phyloP scores from a whole-genome alignment of 768 basidiomycete genomes.

The Lyophyllum decastes region DNA sequence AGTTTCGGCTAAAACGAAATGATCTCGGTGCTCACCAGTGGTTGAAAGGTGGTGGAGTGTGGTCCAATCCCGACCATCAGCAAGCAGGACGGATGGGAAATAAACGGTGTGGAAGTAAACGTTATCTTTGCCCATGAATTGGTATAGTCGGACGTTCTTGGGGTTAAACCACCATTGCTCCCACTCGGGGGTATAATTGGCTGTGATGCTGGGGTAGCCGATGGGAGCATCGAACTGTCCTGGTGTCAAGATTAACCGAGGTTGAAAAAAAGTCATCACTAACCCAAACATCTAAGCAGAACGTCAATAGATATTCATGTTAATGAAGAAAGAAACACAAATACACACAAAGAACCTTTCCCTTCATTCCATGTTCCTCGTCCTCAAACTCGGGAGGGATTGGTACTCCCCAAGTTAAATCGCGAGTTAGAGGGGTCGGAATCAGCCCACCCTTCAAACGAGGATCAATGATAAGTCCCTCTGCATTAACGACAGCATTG shows the following conservation, averaged over 20 bases:
- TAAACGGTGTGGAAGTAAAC: conserved; percentile 98
- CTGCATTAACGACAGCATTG: conserved; percentile 86
- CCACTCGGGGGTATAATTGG: conserved; percentile 94
- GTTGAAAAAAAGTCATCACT: conserved; percentile 27
- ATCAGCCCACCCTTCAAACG: conserved; percentile 83
- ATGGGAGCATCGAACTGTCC: conserved; percentile 96
- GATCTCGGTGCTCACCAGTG: conserved; percentile 65
- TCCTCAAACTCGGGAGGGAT: conserved; percentile 63
- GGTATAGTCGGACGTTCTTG: conserved; percentile 86
- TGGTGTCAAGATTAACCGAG: conserved; percentile 12
- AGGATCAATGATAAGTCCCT: conserved; percentile 88
- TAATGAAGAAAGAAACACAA: conserved; percentile 31
- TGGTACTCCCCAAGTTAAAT: conserved; percentile 95
- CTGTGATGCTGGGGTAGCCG: conserved; percentile 97
- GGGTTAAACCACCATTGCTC: conserved; percentile 96
- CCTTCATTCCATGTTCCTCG: conserved; percentile 82
- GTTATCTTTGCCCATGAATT: conserved; percentile 99
- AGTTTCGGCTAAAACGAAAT: not conserved
- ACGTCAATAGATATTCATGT: conserved; percentile 5
- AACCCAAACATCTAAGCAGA: conserved; percentile 85
- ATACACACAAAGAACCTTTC: conserved; percentile 91
- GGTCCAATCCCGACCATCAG: conserved; percentile 91
- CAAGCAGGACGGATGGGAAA: conserved; percentile 88
- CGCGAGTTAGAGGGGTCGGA: conserved; percentile 90
- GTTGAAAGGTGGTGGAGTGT: conserved; percentile 92